A percentile compares a stretch with the other conserved stretches of the same genome.
These are phyloP conservation scores for Penicillium robsamsonii DNA, from an alignment of 495 filamentous ascomycete genomes.

Conservation along the genomic window DNA sequence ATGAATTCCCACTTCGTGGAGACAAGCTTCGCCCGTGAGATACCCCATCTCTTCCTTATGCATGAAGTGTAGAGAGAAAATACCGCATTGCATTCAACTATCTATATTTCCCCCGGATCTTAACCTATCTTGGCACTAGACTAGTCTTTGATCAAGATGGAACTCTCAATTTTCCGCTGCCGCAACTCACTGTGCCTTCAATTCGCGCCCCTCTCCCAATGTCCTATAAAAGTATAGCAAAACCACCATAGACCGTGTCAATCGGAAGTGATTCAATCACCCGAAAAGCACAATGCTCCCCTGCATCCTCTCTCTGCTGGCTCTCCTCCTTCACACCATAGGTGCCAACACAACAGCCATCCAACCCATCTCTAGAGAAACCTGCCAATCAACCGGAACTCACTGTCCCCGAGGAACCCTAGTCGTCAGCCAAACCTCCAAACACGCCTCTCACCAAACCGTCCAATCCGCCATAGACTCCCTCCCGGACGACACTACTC, in stretches of 20 bases:
- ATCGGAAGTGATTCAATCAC: not conserved
- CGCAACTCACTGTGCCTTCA: not conserved
- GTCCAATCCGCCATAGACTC: constrained; percentile 54
- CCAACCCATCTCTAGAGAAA: constrained; percentile 4
- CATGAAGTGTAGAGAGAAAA: constrained; percentile 7
- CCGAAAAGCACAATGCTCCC: constrained; percentile 8
- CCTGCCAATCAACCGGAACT: constrained; percentile 22
- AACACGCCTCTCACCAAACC: constrained; percentile 42
- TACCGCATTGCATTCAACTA: not conserved
- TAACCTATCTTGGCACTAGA: constrained; percentile 1
- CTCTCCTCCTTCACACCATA: constrained; percentile 7
- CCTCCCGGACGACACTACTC: constrained; percentile 49
- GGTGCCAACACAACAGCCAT: constrained; percentile 5
- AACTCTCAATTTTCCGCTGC: constrained; percentile 2
- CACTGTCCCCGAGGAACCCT: constrained; percentile 51
- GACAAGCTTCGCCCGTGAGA: constrained; percentile 20
- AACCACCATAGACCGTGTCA: not conserved
- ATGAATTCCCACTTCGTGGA: constrained; percentile 21
- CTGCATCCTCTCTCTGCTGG: constrained; percentile 12
- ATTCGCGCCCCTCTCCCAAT: not conserved
- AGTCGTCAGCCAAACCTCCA: constrained; percentile 40
- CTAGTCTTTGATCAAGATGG: constrained; percentile 2
- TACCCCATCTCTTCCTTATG: constrained; percentile 6
- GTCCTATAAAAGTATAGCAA: not conserved
- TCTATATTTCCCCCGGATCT: not conserved